phyloP scores from a whole-genome alignment of 176 grass and related monocot genomes.

The Juncus inflexus region DNA sequence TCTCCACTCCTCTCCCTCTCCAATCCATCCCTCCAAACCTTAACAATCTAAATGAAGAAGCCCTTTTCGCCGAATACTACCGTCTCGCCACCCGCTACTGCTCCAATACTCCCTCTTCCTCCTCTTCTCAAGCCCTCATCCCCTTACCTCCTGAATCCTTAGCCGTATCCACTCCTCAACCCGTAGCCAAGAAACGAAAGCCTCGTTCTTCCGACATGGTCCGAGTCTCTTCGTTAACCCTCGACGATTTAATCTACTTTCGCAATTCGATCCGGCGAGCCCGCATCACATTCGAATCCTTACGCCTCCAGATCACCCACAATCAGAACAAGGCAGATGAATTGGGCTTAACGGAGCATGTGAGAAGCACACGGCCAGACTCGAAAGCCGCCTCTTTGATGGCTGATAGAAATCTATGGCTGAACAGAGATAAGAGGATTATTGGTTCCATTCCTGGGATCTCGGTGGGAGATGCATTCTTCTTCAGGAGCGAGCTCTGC shows the following conservation, averaged over 20 bases:
- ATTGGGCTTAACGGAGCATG: slow-evolving; percentile 20
- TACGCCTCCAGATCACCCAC: slow-evolving; percentile 40
- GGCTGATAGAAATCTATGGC: slow-evolving; percentile 74
- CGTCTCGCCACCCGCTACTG: slow-evolving; percentile 58
- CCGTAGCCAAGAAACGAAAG: slow-evolving; percentile 57
- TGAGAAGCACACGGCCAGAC: slow-evolving; percentile 58
- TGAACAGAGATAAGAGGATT: slow-evolving; percentile 87
- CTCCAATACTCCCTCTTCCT: slow-evolving; percentile 26
- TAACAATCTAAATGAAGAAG: slow-evolving; percentile 43
- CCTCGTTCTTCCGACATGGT: slow-evolving; percentile 86
- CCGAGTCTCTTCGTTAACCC: slow-evolving; percentile 64
- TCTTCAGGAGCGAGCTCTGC: slow-evolving; percentile 84
- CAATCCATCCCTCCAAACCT: slow-evolving; percentile 26
- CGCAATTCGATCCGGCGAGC: slow-evolving; percentile 77
- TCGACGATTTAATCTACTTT: slow-evolving; percentile 82
- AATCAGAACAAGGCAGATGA: slow-evolving; percentile 59
- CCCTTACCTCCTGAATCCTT: slow-evolving; percentile 25
- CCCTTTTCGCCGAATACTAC: slow-evolving; percentile 59
- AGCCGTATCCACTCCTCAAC: slow-evolving; percentile 29
- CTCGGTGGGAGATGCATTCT: slow-evolving; percentile 77
- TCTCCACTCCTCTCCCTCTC: background rate
- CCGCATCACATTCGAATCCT: slow-evolving; percentile 88
- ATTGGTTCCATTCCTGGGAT: slow-evolving; percentile 82
- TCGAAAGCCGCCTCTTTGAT: slow-evolving; percentile 64
- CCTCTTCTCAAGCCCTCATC: slow-evolving; percentile 33